These are phyloP conservation scores for Xylaria sp. DNA, from an alignment of 2,329 filamentous ascomycete species.

Conservation along the genomic window DNA sequence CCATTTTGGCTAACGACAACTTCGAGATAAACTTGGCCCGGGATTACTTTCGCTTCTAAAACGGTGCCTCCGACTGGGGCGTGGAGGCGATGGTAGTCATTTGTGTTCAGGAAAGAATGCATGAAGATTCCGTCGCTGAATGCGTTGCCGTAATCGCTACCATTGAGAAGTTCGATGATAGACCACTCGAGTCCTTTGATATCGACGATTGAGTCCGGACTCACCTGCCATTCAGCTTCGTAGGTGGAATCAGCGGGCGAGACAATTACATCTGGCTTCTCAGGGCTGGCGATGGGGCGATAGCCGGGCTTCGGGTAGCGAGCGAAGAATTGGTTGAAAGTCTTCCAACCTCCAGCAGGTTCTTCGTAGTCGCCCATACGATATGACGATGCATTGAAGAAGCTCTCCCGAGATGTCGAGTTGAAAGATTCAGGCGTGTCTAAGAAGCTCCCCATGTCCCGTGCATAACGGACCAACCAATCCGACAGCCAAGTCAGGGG, in stretches of 20 bases:
- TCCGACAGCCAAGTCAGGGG: not conserved
- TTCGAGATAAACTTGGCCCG: constrained; percentile 13
- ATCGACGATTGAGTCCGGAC: not conserved
- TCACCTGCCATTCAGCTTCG: not conserved
- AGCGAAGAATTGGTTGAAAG: constrained; percentile 21
- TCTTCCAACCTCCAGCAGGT: constrained; percentile 11
- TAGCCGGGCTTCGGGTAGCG: constrained; percentile 7
- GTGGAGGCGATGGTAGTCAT: constrained; percentile 16
- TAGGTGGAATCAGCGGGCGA: not conserved
- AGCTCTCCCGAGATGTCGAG: not conserved
- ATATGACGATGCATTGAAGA: not conserved
- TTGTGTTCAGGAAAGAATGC: constrained; percentile 9
- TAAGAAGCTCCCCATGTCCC: constrained; percentile 1
- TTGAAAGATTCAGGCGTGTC: constrained; percentile 3
- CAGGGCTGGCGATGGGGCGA: not conserved
- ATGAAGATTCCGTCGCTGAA: constrained; percentile 7
- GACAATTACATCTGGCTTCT: not conserved
- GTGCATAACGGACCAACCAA: constrained; percentile 12
- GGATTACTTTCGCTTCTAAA: constrained; percentile 8
- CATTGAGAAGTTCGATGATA: not conserved
- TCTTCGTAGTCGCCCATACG: not conserved
- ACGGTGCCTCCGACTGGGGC: constrained; percentile 8
- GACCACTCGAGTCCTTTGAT: constrained; percentile 1
- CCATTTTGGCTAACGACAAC: not conserved
- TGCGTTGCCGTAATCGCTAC: not conserved